A percentile compares a stretch with the other conserved stretches of the same genome.
These are phyloP conservation scores for Arctium lappa DNA, from an alignment of 129 eudicot species.

Conservation along the genomic window DNA sequence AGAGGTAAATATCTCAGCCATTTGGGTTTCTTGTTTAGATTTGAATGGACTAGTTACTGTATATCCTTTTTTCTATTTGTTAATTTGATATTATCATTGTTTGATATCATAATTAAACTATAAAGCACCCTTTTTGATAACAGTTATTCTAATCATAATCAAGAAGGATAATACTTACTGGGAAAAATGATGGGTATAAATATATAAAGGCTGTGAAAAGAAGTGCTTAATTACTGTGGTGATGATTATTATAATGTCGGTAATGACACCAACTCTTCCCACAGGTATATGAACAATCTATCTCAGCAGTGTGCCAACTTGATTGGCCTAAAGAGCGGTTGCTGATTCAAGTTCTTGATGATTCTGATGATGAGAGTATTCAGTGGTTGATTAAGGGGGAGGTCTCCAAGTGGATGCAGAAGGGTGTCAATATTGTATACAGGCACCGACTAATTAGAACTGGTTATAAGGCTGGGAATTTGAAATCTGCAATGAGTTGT, in stretches of 20 bases:
- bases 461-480: conserved; percentile 70
- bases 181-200: neutral
- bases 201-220: neutral
- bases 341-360: conserved; percentile 61
- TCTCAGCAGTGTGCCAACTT: conserved; percentile 49
- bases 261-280: neutral
- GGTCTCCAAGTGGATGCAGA: conserved; percentile 47
- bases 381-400: conserved; percentile 51
- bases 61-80: neutral
- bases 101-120: neutral
- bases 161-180: neutral
- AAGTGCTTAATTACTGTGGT: neutral
- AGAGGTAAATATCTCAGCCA: conserved; percentile 22
- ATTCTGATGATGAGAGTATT: conserved; percentile 46
- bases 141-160: neutral
- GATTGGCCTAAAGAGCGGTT: conserved; percentile 64
- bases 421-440: conserved; percentile 55
- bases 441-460: conserved; percentile 56
- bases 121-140: neutral
- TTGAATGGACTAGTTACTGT: neutral
- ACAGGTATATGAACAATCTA: conserved; percentile 59
- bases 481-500: conserved; percentile 58
- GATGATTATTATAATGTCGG: neutral
- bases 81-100: conserved; percentile 4
- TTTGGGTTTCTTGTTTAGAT: neutral